Evolutionary conservation across 345 rosid genomes (phyloP).

Genomic region (Eucalyptus polybractea): DNA sequence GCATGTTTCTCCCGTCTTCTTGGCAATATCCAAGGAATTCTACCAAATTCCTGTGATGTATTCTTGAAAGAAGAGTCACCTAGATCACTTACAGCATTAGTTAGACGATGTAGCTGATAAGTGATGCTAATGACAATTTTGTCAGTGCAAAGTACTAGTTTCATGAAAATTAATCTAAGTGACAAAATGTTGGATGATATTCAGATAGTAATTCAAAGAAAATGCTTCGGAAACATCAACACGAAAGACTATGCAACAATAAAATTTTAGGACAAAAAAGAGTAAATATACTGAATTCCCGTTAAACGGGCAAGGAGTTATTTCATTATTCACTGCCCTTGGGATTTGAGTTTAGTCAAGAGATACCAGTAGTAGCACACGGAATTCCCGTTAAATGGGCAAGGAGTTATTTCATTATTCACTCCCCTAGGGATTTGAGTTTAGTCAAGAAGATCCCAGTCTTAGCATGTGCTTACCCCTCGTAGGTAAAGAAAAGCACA

Average conservation of each 20-base stretch:
- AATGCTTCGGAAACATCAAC: not conserved
- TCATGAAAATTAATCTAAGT: not conserved
- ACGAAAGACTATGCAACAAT: not conserved
- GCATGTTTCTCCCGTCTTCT: conserved; percentile 82
- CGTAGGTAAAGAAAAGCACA: not conserved
- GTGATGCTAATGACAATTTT: not conserved
- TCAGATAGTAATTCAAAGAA: not conserved
- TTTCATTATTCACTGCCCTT: not conserved
- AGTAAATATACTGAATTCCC: not conserved
- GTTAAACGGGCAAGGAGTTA: not conserved
- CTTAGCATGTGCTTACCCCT: not conserved
- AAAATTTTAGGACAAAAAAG: not conserved
- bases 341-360: not conserved
- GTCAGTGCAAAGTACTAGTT: not conserved
- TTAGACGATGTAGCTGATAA: not conserved
- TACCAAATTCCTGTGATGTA: conserved; percentile 93
- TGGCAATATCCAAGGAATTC: conserved; percentile 97
- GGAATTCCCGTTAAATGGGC: not conserved
- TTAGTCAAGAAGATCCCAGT: not conserved
- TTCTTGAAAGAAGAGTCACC: conserved; percentile 96
- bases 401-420: not conserved
- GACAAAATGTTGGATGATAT: not conserved
- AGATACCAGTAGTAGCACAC: too few species aligned
- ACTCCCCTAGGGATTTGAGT: not conserved
- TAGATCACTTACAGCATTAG: conserved; percentile 1